Base-by-base conservation (phyloP, 371 early-diverging fungal genomes). In the Lichtheimia hyalospora region DNA sequence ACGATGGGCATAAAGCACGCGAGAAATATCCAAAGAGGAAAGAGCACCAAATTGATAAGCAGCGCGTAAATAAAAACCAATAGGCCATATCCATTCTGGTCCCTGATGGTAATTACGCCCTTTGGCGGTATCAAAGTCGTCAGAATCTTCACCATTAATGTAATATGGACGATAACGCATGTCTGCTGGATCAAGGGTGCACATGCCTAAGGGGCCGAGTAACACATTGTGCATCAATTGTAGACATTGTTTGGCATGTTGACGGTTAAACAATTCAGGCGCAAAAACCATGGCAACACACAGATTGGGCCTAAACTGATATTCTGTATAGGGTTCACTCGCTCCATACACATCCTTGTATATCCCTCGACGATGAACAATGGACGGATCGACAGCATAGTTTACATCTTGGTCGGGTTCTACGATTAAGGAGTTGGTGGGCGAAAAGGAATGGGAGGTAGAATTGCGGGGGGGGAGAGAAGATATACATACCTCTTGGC, bases 51-150 rank as follows among this genome's bases (percentile, higher is more conserved):
- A 93, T 28, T 82, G 59, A n/a, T 91, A 67, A 49, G 89, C 90
- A 1, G 99, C 94, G 13, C 92, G 87, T 55, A 96, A 77, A 71
- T 88, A 96, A 76, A 88, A 95, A 0, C 96, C 96, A 0, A 87
- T 79, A 13, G 84, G 82, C 96, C 97, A 98, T 5, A 97, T 80
- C 99, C 99, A 98, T 83, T 98, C 99, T 69, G 92, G 86, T 4
- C 97, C 99, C 65, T 97, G 94, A 66, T 98, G 98, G 67, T 98
- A 98, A 68, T 98, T 98, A 73, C 89, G 91, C 13, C 99, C 99
- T 55, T 96, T 94, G 3, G 97, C 92, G 0, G 94, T 82, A 18
- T 84, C 72, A 18, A 86, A 76, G 66, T 98, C 96, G 15, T 75
- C 74, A 20, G 91, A 88, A 61, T 97, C 95, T 66, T 98, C 89